Evolutionary conservation across 2,329 filamentous ascomycete genomes (phyloP), one percentile per base, ranked within the genome.

Genomic region (Orbilia blumenaviensis): DNA sequence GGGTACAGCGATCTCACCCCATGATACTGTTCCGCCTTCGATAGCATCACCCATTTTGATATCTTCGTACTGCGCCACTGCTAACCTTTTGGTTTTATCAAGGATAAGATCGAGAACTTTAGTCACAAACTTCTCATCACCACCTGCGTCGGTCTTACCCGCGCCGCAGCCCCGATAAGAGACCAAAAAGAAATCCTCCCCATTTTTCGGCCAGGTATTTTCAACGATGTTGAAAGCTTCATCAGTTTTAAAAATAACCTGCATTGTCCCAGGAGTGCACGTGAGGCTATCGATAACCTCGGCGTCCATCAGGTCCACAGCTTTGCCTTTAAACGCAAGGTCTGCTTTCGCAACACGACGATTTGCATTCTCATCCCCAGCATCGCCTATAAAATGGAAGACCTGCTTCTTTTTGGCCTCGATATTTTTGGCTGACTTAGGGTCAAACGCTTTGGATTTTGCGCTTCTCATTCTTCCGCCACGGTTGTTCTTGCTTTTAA

Each of bases 81-180:
- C 58, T n/a, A 63, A 14, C 25, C 41, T 46, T 10, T 63, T 63
- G 3, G 23, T 10, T n/a, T 63, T 63, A 34, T 63, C 58, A 18
- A 63, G 58, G 12, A 41, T 34, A 12, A 63, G 29, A 23, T 63
- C 58, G 25, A 63, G 58, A 10, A 63, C 42, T n/a, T 63, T 63
- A 25, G 58, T 63, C 9, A 63, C 42, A 48, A 63, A 63, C 14
- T 63, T 63, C 12, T 63, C 58, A 25, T 63, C 58, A n/a, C 58
- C 58, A 21, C 48, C 58, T 10, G 23, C 12, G 21, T 63, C 58
- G 2, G 27, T 48, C n/a, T 46, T 10, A 12, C 58, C 58, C 5
- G 41, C 58, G 10, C 58, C 58, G 14, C 58, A 63, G 8, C 58
- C 58, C n/a, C 34, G 21, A 21, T 63, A 63, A 8, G 58, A 63